Evolutionary conservation across 2,329 filamentous ascomycete species (phyloP), one percentile per base, ranked within the genome.

Genomic region (Monilinia fructicola): DNA sequence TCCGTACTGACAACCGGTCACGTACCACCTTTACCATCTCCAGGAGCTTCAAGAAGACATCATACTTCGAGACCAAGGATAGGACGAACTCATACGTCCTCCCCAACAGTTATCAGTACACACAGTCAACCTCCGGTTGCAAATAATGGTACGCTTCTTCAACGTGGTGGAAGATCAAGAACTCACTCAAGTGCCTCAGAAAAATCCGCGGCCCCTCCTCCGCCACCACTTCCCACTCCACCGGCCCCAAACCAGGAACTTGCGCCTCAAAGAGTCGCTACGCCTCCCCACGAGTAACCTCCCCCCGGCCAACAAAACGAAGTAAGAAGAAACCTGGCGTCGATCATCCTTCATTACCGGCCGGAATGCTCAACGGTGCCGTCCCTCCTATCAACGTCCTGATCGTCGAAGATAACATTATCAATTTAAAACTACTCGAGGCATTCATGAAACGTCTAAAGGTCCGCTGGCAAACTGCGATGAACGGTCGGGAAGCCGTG

Each of bases 341-440:
- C 26, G 79, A 79, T 54, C 78, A 80, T 67, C 75, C 81, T 1
- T 78, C 76, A 16, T 75, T 90, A 68, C 84, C 85, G 35, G 82
- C 88, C 4, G 88, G 86, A 40, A 83, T 91, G 73, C 84, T 96
- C 38, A 92, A 94, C 72, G 90, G 89, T 64, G 88, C 88, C 1
- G 92, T 98, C 0, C 95, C 95, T 10, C 94, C 95, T 1, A 98
- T 99, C 80, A 98, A 96, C 73, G 93, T 98, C 10, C 83, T 99
- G 54, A 97, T 99, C 68, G 95, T 99, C 18, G 95, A 99, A 80
- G 95, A 99, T 80, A 99, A 99, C 78, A 93, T 95, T 70, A 98
- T 99, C 83, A 99, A 98, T 76, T 82, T 98, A 72, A 91, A 92
- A 74, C 87, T 99, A 12, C 82, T 99, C 46, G 94, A 97, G 76